Evolutionary conservation across 1,139 yeast species (phyloP), one percentile per base, ranked within the genome.

Genomic region (Magnusiomyces clavatus): DNA sequence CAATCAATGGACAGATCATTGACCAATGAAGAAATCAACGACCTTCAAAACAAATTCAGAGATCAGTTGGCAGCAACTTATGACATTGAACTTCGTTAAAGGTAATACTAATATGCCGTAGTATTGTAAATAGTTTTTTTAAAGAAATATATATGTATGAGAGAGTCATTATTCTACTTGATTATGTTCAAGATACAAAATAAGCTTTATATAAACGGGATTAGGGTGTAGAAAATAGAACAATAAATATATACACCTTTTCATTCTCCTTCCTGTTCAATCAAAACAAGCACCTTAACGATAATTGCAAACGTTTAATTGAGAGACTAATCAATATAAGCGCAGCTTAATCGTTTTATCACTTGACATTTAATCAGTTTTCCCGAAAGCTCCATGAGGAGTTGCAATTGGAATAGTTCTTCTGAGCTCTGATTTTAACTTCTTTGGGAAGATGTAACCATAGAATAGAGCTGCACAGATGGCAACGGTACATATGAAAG

Each of bases 1-100:
- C 97, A 92, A 69, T 86, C 96, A 1, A 90, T 94, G 97, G 97
- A 92, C 62, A 77, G 96, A 63, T 85, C 84, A 56, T 74, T 92
- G 59, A 88, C 95, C 37, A 86, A 86, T 64, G 80, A 77, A 0
- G 97, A 89, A 65, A 77, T 90, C 55, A 89, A 89, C 64, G 72
- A 64, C 1, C 71, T 87, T 49, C 96, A 90, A 63, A 76, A 76
- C 6, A 66, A 72, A 48, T 87, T 89, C 17, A 80, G 86, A 59
- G 59, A 67, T 0, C 78, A 77, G 37, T 74, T 89, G 60, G 71
- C 72, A 19, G 64, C 71, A 2, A 71, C 68, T 51, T 84, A 77
- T 63, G 72, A 75, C 10, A 82, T 89, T 14, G 82, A 81, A 60
- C 71, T 89, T 55, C 77, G 95, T 59, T 83, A 69, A 46, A 50